Conservation (phyloP, 2,329 filamentous ascomycete genomes). For the Scytalidium lignicola region DNA sequence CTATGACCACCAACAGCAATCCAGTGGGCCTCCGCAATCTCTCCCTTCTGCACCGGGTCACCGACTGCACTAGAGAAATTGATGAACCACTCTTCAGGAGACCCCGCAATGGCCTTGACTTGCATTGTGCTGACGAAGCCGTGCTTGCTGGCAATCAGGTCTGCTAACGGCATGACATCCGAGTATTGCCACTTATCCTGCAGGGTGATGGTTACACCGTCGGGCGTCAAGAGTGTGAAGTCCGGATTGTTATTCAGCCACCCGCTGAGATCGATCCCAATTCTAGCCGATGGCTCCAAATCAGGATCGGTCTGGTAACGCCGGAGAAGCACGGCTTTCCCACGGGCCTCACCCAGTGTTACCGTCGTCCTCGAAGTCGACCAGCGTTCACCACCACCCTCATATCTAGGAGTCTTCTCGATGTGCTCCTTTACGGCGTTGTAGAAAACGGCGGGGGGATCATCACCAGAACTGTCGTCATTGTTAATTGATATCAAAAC, state of each 20-base stretch:
- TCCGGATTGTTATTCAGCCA: constrained; percentile 65
- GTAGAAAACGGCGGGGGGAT: constrained; percentile 47
- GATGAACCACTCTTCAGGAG: constrained; percentile 30
- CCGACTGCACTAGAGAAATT: constrained; percentile 41
- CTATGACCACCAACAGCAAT: constrained; percentile 40
- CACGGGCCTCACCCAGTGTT: constrained; percentile 55
- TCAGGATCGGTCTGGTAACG: constrained; percentile 50
- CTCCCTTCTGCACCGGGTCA: constrained; percentile 28
- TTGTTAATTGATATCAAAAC: constrained; percentile 66
- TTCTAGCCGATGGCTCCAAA: constrained; percentile 25
- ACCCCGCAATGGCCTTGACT: constrained; percentile 23
- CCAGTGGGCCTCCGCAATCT: constrained; percentile 37
- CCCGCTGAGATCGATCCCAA: constrained; percentile 32
- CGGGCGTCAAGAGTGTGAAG: constrained; percentile 40
- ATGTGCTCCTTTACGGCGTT: constrained; percentile 50
- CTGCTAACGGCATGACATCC: constrained; percentile 30
- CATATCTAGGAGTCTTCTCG: constrained; percentile 30
- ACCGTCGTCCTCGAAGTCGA: constrained; percentile 55
- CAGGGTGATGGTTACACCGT: constrained; percentile 33
- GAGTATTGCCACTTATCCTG: constrained; percentile 44
- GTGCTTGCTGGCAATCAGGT: constrained; percentile 35
- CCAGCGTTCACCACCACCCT: constrained; percentile 44
- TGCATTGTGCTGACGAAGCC: constrained; percentile 33
- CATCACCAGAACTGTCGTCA: constrained; percentile 53
- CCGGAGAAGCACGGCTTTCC: constrained; percentile 62